phyloP scores from a whole-genome alignment of 2,329 filamentous ascomycete species.

The Botryotinia globosa region DNA sequence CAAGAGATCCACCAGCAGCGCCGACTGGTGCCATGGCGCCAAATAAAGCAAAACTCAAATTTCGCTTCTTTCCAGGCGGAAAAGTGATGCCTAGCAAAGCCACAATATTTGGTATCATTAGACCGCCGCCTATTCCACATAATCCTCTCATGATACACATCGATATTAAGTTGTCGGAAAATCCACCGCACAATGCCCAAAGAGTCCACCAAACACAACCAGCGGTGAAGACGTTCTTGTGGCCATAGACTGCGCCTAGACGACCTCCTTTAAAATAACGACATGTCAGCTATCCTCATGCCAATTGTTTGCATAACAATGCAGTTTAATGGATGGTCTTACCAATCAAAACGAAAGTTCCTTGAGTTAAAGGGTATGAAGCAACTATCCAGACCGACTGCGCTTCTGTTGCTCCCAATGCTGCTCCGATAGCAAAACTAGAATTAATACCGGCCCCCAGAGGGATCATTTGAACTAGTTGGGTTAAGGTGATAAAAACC shows the following conservation, averaged over 20 bases:
- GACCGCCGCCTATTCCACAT: slow-evolving; percentile 48
- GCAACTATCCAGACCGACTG: slow-evolving; percentile 17
- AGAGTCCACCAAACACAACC: slow-evolving; percentile 21
- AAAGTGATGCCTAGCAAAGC: slow-evolving; percentile 48
- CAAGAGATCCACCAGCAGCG: slow-evolving; percentile 42
- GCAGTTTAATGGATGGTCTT: neutral
- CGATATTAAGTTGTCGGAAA: slow-evolving; percentile 43
- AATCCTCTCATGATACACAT: slow-evolving; percentile 48
- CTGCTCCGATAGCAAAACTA: slow-evolving; percentile 10
- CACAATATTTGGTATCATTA: slow-evolving; percentile 51
- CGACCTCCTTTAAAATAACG: slow-evolving; percentile 12
- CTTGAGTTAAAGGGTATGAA: slow-evolving; percentile 21
- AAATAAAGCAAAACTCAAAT: slow-evolving; percentile 46
- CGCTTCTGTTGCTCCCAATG: slow-evolving; percentile 8
- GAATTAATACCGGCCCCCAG: slow-evolving; percentile 16
- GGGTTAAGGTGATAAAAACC: slow-evolving; percentile 16
- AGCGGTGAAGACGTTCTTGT: slow-evolving; percentile 17
- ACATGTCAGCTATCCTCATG: neutral
- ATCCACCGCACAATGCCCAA: slow-evolving; percentile 35
- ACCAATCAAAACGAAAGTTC: slow-evolving; percentile 21
- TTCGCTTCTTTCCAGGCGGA: slow-evolving; percentile 46
- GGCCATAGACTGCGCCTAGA: slow-evolving; percentile 20
- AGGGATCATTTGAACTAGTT: slow-evolving; percentile 20
- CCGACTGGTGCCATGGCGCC: slow-evolving; percentile 47
- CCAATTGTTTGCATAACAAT: neutral